These are phyloP conservation scores for Glycine soja DNA, from an alignment of 306 rosid genomes.

Conservation along the genomic window DNA sequence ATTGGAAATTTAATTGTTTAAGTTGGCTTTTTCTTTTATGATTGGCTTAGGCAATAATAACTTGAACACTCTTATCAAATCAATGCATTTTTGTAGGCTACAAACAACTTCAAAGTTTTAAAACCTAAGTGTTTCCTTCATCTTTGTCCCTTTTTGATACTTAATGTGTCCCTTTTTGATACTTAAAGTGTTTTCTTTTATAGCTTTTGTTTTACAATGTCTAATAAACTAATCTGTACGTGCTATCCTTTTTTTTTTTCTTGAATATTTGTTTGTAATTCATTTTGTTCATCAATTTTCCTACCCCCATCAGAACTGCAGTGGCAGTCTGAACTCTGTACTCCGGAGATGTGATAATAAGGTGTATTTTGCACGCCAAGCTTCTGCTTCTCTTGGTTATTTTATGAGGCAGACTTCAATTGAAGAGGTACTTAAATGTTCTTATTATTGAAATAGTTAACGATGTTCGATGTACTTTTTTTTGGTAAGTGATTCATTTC, in stretches of 20 bases:
- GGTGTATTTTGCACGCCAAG: constrained; percentile 69
- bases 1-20: constrained; percentile 22
- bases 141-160: background rate
- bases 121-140: background rate
- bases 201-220: background rate
- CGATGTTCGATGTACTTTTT: constrained; percentile 8
- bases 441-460: constrained; percentile 7
- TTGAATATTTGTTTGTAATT: constrained; percentile 18
- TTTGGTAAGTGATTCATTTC: constrained; percentile 8
- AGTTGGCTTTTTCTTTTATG: constrained; percentile 7
- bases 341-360: constrained; percentile 60
- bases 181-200: too few relatives aligned
- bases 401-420: constrained; percentile 70
- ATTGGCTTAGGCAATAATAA: background rate
- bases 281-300: constrained; percentile 32
- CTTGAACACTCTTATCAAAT: background rate
- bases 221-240: background rate
- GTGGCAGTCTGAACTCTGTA: constrained; percentile 62
- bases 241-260: background rate
- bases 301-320: constrained; percentile 60
- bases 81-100: background rate
- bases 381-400: constrained; percentile 62
- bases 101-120: constrained; percentile 17
- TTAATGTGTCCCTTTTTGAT: background rate
- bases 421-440: constrained; percentile 56